These are phyloP conservation scores for Crithidia acanthocephali DNA, from an alignment of 208 protist species.

Conservation along the genomic window DNA sequence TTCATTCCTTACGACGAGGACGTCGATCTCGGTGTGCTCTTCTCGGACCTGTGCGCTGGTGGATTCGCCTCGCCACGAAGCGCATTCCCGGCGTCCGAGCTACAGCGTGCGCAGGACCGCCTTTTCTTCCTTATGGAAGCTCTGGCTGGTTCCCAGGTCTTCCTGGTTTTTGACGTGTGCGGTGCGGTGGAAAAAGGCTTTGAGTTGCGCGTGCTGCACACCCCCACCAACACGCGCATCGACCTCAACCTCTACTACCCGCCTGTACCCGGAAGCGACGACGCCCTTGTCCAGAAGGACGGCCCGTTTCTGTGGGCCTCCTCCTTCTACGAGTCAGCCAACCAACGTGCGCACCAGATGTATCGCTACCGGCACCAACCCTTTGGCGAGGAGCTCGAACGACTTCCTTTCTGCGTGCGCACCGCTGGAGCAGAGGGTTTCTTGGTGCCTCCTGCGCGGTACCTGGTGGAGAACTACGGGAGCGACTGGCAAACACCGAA, in stretches of 20 bases:
- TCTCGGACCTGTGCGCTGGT: conserved; percentile 34
- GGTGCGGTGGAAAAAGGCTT: conserved; percentile 72
- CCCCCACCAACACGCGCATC: conserved; percentile 52
- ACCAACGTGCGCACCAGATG: conserved; percentile 64
- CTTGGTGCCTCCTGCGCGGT: conserved; percentile 58
- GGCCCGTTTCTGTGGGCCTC: conserved; percentile 82
- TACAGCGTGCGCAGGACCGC: conserved; percentile 18
- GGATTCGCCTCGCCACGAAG: too few species aligned
- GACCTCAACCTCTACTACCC: conserved; percentile 91
- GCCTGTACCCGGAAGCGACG: conserved; percentile 31
- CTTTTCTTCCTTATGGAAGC: conserved; percentile 41
- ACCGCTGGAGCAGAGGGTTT: conserved; percentile 34
- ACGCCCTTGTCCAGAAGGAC: conserved; percentile 29
- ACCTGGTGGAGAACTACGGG: conserved; percentile 87
- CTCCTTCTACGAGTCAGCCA: conserved; percentile 74
- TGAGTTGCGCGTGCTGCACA: conserved; percentile 81
- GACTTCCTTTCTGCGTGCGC: conserved; percentile 51
- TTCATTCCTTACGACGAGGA: conserved; percentile 91
- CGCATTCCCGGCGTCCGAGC: not conserved
- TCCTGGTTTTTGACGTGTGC: conserved; percentile 80
- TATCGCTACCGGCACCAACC: conserved; percentile 82
- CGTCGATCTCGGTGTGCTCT: conserved; percentile 87
- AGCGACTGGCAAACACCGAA: conserved; percentile 75
- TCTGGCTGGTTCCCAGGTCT: conserved; percentile 36
- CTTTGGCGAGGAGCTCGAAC: conserved; percentile 41